Evolutionary conservation across 129 eudicot genomes (phyloP).

Genomic region (Pittosporum tobira): DNA sequence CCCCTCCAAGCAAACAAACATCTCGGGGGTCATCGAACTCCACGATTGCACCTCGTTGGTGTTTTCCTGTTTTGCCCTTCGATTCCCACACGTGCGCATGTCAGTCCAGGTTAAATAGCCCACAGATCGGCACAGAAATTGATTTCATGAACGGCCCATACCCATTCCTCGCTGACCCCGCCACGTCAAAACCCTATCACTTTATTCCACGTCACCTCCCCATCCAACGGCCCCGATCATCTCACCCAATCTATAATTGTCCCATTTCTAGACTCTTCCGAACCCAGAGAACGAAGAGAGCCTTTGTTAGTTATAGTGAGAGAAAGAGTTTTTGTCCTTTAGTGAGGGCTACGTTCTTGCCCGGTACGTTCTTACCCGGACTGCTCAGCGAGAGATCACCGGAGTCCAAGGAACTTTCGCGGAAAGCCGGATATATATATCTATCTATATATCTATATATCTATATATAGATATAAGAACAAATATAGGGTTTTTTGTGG

Average conservation of each 20-base stretch:
- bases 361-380: not conserved
- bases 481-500: constrained; percentile 1
- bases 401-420: not conserved
- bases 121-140: constrained; percentile 1
- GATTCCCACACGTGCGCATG: too few relatives aligned
- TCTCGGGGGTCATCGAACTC: too few relatives aligned
- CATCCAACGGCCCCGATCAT: constrained; percentile 8
- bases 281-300: not conserved
- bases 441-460: not conserved
- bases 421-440: not conserved
- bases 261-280: constrained; percentile 20
- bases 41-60: too few relatives aligned
- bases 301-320: too few relatives aligned
- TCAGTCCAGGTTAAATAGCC: too few relatives aligned
- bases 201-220: constrained; percentile 16
- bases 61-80: too few relatives aligned
- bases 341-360: not conserved
- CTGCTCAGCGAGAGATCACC: not conserved
- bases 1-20: too few relatives aligned
- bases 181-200: constrained; percentile 8
- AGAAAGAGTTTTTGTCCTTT: too few relatives aligned
- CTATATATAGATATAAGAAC: not conserved
- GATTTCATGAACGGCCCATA: not conserved
- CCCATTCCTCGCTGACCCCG: not conserved
- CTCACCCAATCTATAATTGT: not conserved